Evolutionary conservation across 768 basidiomycete genomes (phyloP).

Genomic region (Hortiboletus campestris): DNA sequence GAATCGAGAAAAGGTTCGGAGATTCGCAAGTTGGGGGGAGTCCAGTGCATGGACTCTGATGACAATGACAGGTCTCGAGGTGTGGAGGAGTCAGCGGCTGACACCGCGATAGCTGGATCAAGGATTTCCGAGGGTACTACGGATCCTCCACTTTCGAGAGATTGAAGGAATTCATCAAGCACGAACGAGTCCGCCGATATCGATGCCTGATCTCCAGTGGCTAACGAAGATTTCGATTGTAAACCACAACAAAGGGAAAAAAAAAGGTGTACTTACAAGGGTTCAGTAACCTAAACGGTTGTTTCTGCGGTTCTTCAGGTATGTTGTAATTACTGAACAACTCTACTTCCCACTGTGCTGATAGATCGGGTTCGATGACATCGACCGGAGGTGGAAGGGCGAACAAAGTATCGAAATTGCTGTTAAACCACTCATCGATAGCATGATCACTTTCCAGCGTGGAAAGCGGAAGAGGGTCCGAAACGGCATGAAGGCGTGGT

Average conservation of each 20-base stretch:
- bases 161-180: conserved; percentile 9
- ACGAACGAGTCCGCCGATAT: too few species aligned
- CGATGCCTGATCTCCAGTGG: too few species aligned
- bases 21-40: too few species aligned
- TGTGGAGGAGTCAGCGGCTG: too few species aligned
- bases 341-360: conserved; percentile 32
- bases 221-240: not conserved
- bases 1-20: too few species aligned
- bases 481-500: conserved; percentile 27
- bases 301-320: conserved; percentile 3
- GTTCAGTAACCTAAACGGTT: too few species aligned
- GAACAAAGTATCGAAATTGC: conserved; percentile 22
- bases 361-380: conserved; percentile 22
- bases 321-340: conserved; percentile 29
- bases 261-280: not conserved
- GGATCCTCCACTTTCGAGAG: not conserved
- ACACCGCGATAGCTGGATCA: too few species aligned
- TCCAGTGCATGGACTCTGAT: too few species aligned
- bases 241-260: not conserved
- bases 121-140: too few species aligned
- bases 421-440: conserved; percentile 38
- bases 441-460: conserved; percentile 14
- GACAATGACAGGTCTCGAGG: too few species aligned
- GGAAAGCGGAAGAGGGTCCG: conserved; percentile 28
- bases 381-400: conserved; percentile 23